A percentile compares a stretch with the other conserved stretches of the same genome.
Conservation (phyloP, 1,284 basidiomycete genomes). For the Prillingera fragicola region DNA sequence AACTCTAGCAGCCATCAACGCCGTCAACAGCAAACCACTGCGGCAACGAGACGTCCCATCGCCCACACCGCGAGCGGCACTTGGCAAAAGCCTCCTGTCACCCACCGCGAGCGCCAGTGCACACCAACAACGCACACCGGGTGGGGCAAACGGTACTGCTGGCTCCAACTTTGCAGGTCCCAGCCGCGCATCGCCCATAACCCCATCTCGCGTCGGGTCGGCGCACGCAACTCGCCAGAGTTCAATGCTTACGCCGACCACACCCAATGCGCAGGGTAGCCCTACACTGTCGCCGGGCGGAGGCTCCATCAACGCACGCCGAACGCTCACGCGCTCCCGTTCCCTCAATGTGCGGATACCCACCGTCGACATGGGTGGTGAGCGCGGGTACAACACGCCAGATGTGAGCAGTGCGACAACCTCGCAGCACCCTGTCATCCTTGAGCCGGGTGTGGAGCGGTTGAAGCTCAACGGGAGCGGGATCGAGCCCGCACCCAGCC, state of each 20-base stretch:
- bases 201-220: not conserved
- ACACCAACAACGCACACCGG: not conserved
- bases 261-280: no score
- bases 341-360: conserved; percentile 16
- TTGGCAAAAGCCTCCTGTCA: not conserved
- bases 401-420: conserved; percentile 1
- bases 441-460: not conserved
- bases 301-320: not conserved
- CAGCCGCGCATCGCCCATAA: not conserved
- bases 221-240: not conserved
- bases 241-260: not conserved
- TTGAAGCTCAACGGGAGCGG: not conserved
- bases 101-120: not conserved
- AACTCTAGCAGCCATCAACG: not conserved
- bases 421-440: not conserved
- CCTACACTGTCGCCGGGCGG: no score
- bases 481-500: not conserved
- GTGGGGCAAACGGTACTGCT: no score
- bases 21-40: not conserved
- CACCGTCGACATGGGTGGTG: conserved; percentile 1
- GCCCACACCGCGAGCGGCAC: not conserved
- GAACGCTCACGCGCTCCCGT: conserved; percentile 6
- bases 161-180: not conserved
- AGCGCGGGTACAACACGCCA: not conserved
- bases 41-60: not conserved